Evolutionary conservation across 1,284 basidiomycete species (phyloP).

Genomic region (Spongiforma sp.): DNA sequence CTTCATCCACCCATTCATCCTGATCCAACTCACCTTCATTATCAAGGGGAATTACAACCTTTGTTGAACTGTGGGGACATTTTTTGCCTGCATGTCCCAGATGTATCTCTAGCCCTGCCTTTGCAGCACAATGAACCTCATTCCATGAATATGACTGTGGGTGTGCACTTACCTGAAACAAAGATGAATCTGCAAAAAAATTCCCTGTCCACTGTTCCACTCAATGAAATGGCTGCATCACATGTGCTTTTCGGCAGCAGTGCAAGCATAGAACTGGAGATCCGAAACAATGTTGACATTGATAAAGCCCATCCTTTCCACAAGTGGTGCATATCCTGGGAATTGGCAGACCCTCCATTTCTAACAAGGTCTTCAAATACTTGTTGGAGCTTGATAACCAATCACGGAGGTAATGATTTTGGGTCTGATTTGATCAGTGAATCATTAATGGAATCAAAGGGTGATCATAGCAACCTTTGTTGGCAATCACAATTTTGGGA

Average conservation of each 20-base stretch:
- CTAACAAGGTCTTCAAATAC: neutral
- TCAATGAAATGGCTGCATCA: neutral
- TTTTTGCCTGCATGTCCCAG: neutral
- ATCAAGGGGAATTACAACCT: too few relatives aligned
- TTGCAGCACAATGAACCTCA: fast-evolving
- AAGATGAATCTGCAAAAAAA: neutral
- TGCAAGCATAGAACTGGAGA: neutral
- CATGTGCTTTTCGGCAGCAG: neutral
- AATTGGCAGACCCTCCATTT: neutral
- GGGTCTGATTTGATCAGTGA: neutral
- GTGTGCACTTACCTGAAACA: neutral
- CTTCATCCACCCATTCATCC: neutral
- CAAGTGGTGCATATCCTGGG: neutral
- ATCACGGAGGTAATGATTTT: neutral
- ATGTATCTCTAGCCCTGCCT: neutral
- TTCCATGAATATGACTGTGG: neutral
- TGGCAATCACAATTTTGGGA: neutral
- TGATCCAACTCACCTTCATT: neutral
- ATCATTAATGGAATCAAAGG: too few relatives aligned
- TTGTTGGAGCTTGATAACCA: neutral
- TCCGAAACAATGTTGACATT: neutral
- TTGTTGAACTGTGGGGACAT: neutral
- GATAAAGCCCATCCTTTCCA: neutral
- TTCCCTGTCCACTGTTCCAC: neutral
- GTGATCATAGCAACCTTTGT: neutral